A percentile compares a stretch with the other conserved stretches of the same genome.
Conservation (phyloP, 495 filamentous ascomycete species). For the Penicillium goetzii region DNA sequence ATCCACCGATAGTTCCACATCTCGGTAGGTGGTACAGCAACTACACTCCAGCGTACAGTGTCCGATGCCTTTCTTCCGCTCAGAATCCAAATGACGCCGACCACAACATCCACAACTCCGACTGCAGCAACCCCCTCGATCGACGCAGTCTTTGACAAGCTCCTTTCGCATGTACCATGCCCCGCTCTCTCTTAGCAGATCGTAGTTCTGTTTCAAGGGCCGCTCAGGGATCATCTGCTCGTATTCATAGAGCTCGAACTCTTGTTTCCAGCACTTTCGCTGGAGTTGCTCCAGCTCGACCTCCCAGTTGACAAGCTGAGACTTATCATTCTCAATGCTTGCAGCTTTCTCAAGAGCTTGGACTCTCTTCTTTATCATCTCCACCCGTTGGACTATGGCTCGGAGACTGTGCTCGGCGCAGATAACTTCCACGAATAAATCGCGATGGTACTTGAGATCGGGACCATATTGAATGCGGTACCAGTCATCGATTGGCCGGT, state of each 20-base stretch:
- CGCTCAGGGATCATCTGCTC: neutral
- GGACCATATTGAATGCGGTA: neutral
- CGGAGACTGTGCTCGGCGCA: neutral
- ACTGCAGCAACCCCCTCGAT: conserved; percentile 11
- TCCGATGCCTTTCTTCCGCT: conserved; percentile 6
- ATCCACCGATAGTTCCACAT: neutral
- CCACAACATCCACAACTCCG: conserved; percentile 19
- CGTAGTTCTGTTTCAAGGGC: conserved; percentile 7
- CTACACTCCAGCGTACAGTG: conserved; percentile 12
- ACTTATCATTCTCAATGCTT: neutral
- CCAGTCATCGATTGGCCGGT: neutral
- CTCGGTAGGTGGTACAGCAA: conserved; percentile 14
- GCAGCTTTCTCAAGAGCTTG: neutral
- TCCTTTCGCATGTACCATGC: conserved; percentile 14
- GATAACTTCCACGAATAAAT: neutral
- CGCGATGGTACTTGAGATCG: neutral
- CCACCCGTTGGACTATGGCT: neutral
- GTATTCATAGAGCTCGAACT: neutral
- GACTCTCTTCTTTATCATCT: neutral
- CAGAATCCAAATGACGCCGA: neutral
- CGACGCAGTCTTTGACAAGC: conserved; percentile 7
- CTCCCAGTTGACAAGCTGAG: neutral
- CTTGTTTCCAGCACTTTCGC: neutral
- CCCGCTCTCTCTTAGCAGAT: neutral
- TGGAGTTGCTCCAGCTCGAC: neutral